phyloP scores from a whole-genome alignment of 768 basidiomycete genomes.

The Cystofilobasidium macerans region DNA sequence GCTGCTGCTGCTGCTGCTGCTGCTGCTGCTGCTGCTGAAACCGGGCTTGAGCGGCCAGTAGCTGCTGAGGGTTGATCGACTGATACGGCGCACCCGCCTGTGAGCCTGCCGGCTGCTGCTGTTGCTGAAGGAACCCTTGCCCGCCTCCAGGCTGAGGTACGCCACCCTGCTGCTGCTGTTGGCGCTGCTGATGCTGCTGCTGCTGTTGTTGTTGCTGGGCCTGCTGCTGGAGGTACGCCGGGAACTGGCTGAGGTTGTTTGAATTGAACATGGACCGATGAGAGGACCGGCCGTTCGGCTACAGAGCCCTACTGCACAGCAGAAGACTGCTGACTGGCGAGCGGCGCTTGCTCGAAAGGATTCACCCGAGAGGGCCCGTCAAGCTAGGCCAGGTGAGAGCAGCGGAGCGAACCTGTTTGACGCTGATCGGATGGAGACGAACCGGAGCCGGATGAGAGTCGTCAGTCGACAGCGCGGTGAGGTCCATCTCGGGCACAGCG shows the following conservation, averaged over 20 bases:
- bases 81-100: not conserved
- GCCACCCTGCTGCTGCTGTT: not conserved
- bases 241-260: not conserved
- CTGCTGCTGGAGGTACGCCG: slow-evolving; percentile 4
- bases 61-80: slow-evolving; percentile 1
- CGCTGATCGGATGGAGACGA: no score
- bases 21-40: not conserved
- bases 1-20: not conserved
- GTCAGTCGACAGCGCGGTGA: no score
- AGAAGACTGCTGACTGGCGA: no score
- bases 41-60: not conserved
- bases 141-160: no score
- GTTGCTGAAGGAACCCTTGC: not conserved
- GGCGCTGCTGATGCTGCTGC: not conserved
- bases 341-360: no score
- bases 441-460: no score
- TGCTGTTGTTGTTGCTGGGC: slow-evolving; percentile 4
- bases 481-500: no score
- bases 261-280: not conserved
- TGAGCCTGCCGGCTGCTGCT: not conserved
- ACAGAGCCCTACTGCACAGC: no score
- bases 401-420: no score
- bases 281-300: not conserved
- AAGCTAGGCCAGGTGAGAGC: no score
- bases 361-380: no score